phyloP scores from a whole-genome alignment of 2,329 filamentous ascomycete genomes.

The Ascochyta koolunga region DNA sequence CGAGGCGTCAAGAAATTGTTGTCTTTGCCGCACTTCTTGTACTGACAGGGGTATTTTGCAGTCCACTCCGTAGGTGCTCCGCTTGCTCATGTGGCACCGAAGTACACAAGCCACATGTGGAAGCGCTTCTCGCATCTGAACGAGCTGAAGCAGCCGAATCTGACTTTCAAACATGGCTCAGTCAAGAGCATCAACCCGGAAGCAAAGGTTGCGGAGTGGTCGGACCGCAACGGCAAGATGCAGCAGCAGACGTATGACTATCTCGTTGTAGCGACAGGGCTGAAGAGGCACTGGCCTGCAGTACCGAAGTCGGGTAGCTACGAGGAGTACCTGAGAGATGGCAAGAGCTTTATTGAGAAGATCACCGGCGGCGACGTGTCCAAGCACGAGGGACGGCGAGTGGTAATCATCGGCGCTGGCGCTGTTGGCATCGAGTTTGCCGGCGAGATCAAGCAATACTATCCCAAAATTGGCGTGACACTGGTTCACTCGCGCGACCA shows the following conservation, averaged over 20 bases:
- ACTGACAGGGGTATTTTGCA: slow-evolving; percentile 46
- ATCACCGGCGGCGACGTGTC: slow-evolving; percentile 39
- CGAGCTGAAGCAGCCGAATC: slow-evolving; percentile 66
- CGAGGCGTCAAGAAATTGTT: slow-evolving; percentile 19
- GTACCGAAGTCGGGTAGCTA: slow-evolving; percentile 70
- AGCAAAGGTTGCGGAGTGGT: slow-evolving; percentile 63
- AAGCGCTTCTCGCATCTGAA: slow-evolving; percentile 70
- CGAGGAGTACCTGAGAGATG: slow-evolving; percentile 68
- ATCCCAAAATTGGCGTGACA: slow-evolving; percentile 70
- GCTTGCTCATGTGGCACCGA: slow-evolving; percentile 68
- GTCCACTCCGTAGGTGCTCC: slow-evolving; percentile 79
- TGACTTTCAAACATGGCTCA: slow-evolving; percentile 70
- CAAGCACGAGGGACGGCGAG: slow-evolving; percentile 50
- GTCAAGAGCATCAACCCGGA: slow-evolving; percentile 66
- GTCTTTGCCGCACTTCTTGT: slow-evolving; percentile 12
- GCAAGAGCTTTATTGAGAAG: slow-evolving; percentile 62
- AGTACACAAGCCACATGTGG: slow-evolving; percentile 73
- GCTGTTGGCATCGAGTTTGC: slow-evolving; percentile 85
- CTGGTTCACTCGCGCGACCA: slow-evolving; percentile 74
- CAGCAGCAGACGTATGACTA: slow-evolving; percentile 68
- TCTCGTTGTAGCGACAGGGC: slow-evolving; percentile 73
- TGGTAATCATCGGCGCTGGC: slow-evolving; percentile 77
- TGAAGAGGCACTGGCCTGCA: slow-evolving; percentile 73
- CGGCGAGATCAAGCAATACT: slow-evolving; percentile 72
- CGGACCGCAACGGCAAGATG: slow-evolving; percentile 58